phyloP scores from a whole-genome alignment of 768 basidiomycete species.

The Filobasidium wieringae region DNA sequence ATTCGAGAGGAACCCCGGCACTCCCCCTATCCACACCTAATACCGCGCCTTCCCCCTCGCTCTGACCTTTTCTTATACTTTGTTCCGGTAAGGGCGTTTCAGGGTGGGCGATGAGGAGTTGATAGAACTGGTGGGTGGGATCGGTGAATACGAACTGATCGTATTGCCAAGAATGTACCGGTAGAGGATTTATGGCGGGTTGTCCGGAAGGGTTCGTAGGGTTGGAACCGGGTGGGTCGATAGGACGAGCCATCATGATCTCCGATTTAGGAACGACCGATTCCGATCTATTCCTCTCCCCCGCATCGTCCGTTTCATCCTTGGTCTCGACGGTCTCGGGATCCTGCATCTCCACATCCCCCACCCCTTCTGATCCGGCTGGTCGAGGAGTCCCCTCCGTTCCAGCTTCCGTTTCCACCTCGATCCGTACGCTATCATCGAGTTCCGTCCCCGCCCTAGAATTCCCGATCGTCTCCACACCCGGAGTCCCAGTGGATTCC shows the following conservation, averaged over 20 bases:
- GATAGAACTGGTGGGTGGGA: constrained; percentile 75
- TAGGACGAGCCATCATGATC: background rate
- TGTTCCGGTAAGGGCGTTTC: constrained; percentile 60
- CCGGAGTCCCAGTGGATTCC: background rate
- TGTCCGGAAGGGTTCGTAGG: background rate
- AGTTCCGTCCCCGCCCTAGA: background rate
- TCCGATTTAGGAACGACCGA: background rate
- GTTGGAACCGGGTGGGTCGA: background rate
- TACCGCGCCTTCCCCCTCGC: constrained; percentile 30
- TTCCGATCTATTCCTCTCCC: background rate
- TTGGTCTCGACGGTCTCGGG: background rate
- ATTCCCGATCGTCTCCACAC: background rate
- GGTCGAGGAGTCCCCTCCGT: background rate
- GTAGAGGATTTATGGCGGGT: constrained; percentile 15
- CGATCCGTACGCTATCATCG: too few relatives aligned
- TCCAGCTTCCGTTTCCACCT: background rate
- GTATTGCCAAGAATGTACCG: constrained; percentile 94
- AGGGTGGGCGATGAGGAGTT: constrained; percentile 64
- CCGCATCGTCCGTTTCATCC: background rate
- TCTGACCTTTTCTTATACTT: constrained; percentile 2
- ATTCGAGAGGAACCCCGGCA: constrained; percentile 62
- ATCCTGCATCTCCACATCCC: background rate
- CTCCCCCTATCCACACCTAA: constrained; percentile 50
- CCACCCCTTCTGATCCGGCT: background rate
- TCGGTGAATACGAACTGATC: constrained; percentile 96